phyloP scores from a whole-genome alignment of 2,329 filamentous ascomycete genomes.

The Fusarium burgessii region DNA sequence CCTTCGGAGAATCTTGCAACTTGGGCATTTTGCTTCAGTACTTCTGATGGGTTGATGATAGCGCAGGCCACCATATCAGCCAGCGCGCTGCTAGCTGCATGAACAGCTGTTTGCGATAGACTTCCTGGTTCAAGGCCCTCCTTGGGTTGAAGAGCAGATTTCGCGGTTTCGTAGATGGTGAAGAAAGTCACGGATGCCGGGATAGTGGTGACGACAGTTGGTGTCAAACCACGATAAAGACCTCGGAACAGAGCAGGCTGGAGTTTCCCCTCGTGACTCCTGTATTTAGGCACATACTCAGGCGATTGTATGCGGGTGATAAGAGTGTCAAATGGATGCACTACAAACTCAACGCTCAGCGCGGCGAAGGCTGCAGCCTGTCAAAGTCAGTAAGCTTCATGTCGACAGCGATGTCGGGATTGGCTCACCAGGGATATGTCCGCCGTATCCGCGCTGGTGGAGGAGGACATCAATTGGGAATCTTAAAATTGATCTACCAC shows the following conservation, averaged over 20 bases:
- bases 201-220: constrained; percentile 25
- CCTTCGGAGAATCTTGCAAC: constrained; percentile 23
- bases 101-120: constrained; percentile 9
- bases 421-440: constrained; percentile 21
- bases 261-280: constrained; percentile 14
- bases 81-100: constrained; percentile 21
- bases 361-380: constrained; percentile 25
- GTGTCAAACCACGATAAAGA: constrained; percentile 27
- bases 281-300: constrained; percentile 16
- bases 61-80: constrained; percentile 33
- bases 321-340: constrained; percentile 33
- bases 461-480: constrained; percentile 9
- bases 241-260: constrained; percentile 3
- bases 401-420: accelerated
- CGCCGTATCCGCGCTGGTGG: constrained; percentile 18
- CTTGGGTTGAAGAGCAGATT: not conserved
- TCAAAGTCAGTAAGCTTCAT: not conserved
- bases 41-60: constrained; percentile 35
- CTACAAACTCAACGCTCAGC: constrained; percentile 28
- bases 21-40: constrained; percentile 29
- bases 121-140: not conserved
- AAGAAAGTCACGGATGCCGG: constrained; percentile 32
- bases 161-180: constrained; percentile 24
- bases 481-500: accelerated
- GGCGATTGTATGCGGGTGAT: constrained; percentile 32